These are phyloP conservation scores for Thermothelomyces thermophilus DNA, from an alignment of 2,329 filamentous ascomycete species.

Conservation along the genomic window DNA sequence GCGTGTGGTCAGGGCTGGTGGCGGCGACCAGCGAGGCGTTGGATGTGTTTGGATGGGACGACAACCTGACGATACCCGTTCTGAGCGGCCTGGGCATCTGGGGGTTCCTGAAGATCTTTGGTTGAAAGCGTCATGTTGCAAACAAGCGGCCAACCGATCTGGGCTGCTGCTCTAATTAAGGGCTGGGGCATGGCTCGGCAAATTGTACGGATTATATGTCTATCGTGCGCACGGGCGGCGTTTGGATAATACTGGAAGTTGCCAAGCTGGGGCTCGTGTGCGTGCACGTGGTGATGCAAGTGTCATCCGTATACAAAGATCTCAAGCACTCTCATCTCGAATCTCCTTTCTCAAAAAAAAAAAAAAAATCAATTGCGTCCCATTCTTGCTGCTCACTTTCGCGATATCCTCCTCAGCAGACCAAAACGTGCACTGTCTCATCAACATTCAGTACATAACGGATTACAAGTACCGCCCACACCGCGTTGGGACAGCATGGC, in stretches of 20 bases:
- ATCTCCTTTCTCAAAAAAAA: neutral
- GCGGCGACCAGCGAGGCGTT: conserved; percentile 85
- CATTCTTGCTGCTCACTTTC: neutral
- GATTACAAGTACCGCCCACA: too few species aligned
- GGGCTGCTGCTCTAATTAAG: too few species aligned
- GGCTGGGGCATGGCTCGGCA: too few species aligned
- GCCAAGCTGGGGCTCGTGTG: conserved; percentile 7
- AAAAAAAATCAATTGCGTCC: too few species aligned
- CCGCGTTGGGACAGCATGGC: too few species aligned
- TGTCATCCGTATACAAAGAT: neutral
- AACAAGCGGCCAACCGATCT: too few species aligned
- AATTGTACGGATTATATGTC: conserved; percentile 14
- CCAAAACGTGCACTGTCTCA: too few species aligned
- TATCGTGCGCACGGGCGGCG: conserved; percentile 23
- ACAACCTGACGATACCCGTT: conserved; percentile 94
- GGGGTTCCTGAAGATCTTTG: conserved; percentile 85
- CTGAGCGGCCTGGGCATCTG: conserved; percentile 84
- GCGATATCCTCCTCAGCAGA: neutral
- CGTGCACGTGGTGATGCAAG: neutral
- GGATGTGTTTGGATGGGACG: conserved; percentile 90
- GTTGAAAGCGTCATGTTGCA: conserved; percentile 37
- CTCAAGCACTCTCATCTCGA: neutral
- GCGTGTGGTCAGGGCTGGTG: conserved; percentile 79
- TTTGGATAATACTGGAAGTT: conserved; percentile 21
- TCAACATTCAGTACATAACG: too few species aligned